These are phyloP conservation scores for Chalaropsis thielavioides DNA, from an alignment of 2,329 filamentous ascomycete genomes.

Conservation along the genomic window DNA sequence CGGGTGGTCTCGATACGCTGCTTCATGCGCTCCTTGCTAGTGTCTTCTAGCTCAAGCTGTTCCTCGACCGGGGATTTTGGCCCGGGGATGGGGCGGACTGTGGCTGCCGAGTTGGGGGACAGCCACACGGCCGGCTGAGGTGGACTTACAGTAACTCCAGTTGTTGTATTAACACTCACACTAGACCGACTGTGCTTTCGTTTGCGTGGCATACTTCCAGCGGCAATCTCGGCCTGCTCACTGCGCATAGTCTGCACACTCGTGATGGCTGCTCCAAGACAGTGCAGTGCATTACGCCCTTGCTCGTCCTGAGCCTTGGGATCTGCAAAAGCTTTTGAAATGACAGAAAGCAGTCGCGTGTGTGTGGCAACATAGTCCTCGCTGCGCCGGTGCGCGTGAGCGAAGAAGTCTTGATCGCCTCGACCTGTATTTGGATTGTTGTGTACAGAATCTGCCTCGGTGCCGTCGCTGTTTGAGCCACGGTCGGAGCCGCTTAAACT, in stretches of 20 bases:
- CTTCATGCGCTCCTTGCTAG: slow-evolving; percentile 21
- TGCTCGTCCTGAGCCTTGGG: slow-evolving; percentile 26
- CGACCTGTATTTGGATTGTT: slow-evolving; percentile 13
- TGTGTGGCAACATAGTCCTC: slow-evolving; percentile 18
- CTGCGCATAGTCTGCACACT: slow-evolving; percentile 24
- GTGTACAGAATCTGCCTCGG: not conserved
- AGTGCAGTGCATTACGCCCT: slow-evolving; percentile 44
- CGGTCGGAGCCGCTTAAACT: not conserved
- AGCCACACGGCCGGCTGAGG: slow-evolving; percentile 15
- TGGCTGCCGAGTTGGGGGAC: slow-evolving; percentile 21
- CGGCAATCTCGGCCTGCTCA: slow-evolving; percentile 5
- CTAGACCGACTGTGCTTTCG: slow-evolving; percentile 26
- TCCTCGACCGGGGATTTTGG: slow-evolving; percentile 20
- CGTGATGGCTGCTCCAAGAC: slow-evolving; percentile 40
- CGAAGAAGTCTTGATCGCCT: slow-evolving; percentile 17
- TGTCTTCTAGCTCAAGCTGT: slow-evolving; percentile 12
- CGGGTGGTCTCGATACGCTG: slow-evolving; percentile 22
- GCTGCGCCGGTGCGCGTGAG: slow-evolving; percentile 5
- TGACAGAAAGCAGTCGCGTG: slow-evolving; percentile 18
- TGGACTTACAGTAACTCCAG: not conserved
- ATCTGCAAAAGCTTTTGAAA: slow-evolving; percentile 18
- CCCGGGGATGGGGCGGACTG: not conserved
- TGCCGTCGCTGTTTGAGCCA: not conserved
- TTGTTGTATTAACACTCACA: slow-evolving; percentile 9
- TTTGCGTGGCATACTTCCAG: slow-evolving; percentile 22